Evolutionary conservation across 2,329 filamentous ascomycete species (phyloP).

Genomic region (Cytospora chrysosperma): DNA sequence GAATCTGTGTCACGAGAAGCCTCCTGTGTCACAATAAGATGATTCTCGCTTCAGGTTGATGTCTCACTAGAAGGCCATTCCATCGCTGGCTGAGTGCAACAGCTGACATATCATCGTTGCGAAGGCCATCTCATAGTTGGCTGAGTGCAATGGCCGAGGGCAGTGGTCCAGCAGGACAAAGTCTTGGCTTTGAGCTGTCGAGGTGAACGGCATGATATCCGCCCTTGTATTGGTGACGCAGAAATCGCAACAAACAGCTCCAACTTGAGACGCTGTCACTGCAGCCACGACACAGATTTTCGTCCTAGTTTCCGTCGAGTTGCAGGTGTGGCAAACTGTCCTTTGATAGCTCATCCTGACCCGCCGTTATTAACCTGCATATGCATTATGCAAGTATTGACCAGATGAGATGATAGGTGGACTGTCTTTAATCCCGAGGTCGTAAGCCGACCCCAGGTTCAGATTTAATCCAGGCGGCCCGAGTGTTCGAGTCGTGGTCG

Average conservation of each 20-base stretch:
- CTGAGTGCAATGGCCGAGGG: neutral
- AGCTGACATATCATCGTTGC: neutral
- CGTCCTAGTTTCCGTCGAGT: neutral
- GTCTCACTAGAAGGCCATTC: neutral
- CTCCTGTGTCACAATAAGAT: neutral
- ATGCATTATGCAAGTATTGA: slow-evolving; percentile 2
- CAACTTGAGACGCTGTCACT: neutral
- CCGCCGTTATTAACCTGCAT: neutral
- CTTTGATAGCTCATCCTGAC: slow-evolving; percentile 1
- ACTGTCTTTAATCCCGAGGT: neutral
- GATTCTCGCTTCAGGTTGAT: neutral
- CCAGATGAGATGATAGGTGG: slow-evolving; percentile 4
- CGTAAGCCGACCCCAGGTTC: neutral
- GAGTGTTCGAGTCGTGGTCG: neutral
- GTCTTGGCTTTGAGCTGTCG: neutral
- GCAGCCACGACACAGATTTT: neutral
- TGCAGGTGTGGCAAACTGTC: slow-evolving; percentile 2
- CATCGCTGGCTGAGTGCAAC: neutral
- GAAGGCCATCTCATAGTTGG: neutral
- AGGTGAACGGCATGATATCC: neutral
- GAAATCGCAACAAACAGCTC: slow-evolving; percentile 5
- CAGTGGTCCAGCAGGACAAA: neutral
- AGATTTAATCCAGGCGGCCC: slow-evolving; percentile 11
- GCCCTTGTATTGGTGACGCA: neutral
- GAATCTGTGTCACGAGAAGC: neutral